Evolutionary conservation across 768 basidiomycete species (phyloP).

Genomic region (Termitomyces sp.): DNA sequence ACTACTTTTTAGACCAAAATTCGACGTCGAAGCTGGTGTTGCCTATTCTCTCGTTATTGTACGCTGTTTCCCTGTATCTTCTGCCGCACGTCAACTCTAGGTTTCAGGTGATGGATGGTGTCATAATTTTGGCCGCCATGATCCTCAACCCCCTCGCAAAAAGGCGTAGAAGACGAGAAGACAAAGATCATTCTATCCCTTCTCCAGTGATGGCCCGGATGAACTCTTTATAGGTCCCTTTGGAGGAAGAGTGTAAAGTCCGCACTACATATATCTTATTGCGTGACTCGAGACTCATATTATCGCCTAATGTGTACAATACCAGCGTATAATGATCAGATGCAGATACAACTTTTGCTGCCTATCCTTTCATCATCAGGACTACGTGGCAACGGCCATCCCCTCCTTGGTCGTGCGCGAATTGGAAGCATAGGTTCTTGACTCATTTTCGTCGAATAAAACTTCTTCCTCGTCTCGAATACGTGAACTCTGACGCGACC

Average conservation of each 20-base stretch:
- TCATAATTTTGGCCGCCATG: constrained; percentile 54
- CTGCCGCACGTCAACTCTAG: neutral
- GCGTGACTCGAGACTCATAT: neutral
- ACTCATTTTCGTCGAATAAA: constrained; percentile 59
- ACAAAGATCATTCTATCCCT: constrained; percentile 1
- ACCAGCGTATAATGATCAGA: neutral
- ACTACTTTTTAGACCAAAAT: constrained; percentile 56
- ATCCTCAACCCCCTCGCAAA: constrained; percentile 60
- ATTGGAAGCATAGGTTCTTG: constrained; percentile 32
- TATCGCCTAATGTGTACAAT: constrained; percentile 10
- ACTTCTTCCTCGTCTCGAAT: constrained; percentile 43
- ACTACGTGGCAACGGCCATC: constrained; percentile 23
- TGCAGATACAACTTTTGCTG: constrained; percentile 6
- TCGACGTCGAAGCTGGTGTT: constrained; percentile 60
- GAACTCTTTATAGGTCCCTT: neutral
- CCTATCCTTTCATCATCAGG: constrained; percentile 29
- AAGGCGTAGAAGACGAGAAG: constrained; percentile 24
- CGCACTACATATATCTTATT: neutral
- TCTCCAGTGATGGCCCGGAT: constrained; percentile 4
- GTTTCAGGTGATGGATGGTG: constrained; percentile 51
- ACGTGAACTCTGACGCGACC: constrained; percentile 24
- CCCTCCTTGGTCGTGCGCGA: constrained; percentile 37
- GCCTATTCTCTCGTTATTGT: constrained; percentile 63
- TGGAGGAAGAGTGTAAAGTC: neutral
- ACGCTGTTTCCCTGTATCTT: constrained; percentile 14